Base-by-base conservation (phyloP, 2,329 filamentous ascomycete genomes). In the Zymoseptoria pseudotritici region DNA sequence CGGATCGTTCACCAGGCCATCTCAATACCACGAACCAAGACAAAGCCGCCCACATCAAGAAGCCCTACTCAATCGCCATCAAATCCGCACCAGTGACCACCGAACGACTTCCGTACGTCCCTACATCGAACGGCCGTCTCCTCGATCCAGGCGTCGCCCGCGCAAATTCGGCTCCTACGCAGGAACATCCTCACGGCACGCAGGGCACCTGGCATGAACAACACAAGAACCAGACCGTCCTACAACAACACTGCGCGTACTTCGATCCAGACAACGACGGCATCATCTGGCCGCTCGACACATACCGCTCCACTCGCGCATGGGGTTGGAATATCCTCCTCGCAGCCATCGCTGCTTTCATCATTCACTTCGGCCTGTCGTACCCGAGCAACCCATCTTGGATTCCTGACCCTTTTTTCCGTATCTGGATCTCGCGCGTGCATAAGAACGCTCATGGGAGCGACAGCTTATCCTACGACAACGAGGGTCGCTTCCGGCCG, bases 161-260 rank as follows among this genome's bases (percentile, higher is more conserved):
- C 57, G 77, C 72, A 22, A 79, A 75, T 55, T 59, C 76, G 54
- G 78, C 78, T 19, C 70, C 76, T 2, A 74, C 75, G 8, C 61
- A 67, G 6, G 71, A 77, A 57, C 61, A 65, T 10, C 78, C 78
- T 2, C 61, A 78, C 58, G 78, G 78, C 42, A 80, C 77, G 0
- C 71, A 69, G 0, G 64, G 74, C n/a, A 67, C 69, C 50, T 66
- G 72, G 57, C 70, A 74, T 2, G 60, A 65, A 21, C 65, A 70
- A 0, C 74, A 80, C 63, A 61, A 72, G 0, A 69, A 78, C 57
- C 71, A 79, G 64, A 75, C 74, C 3, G 76, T 82, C 11, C 74
- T 83, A 2, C 79, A 82, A 66, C 81, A 83, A 65, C 82, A 83
- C 67, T 76, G 76, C 65, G 72, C 73, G 21, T 83, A 80, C 73